phyloP scores from a whole-genome alignment of 2,329 filamentous ascomycete genomes.

The Fusarium penzigii region DNA sequence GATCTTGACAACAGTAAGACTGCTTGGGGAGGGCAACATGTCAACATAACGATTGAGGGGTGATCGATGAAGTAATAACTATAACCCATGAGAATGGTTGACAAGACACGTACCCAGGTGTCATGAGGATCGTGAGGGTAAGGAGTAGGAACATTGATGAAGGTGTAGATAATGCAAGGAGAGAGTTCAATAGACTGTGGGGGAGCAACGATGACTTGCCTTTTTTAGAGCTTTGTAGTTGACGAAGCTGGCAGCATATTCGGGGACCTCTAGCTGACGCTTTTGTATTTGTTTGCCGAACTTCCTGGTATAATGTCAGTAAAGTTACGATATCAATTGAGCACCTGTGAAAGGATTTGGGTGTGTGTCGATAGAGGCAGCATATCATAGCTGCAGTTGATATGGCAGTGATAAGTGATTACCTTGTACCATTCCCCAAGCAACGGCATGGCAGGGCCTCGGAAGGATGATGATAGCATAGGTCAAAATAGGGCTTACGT shows the following conservation, averaged over 20 bases:
- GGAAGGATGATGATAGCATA: conserved; percentile 4
- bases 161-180: neutral
- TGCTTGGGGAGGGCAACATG: too few species aligned
- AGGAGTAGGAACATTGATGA: too few species aligned
- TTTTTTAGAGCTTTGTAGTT: conserved; percentile 99
- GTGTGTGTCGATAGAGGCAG: neutral
- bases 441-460: conserved; percentile 3
- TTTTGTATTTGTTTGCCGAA: conserved; percentile 99
- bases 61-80: too few species aligned
- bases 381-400: neutral
- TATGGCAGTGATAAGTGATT: neutral
- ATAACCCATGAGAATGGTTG: too few species aligned
- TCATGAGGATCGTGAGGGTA: too few species aligned
- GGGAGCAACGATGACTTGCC: conserved; percentile 52
- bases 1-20: neutral
- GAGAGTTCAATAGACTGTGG: conserved; percentile 13
- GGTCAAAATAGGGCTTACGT: conserved; percentile 28
- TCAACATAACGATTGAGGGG: too few species aligned
- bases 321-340: neutral
- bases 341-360: too few species aligned
- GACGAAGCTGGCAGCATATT: conserved; percentile 98
- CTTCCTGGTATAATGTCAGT: conserved; percentile 66
- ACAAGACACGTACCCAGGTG: too few species aligned
- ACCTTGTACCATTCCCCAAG: conserved; percentile 1
- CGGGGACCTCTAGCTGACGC: conserved; percentile 96